These are phyloP conservation scores for Beta macrorhiza DNA, from an alignment of 179 eudicot genomes.

Conservation along the genomic window DNA sequence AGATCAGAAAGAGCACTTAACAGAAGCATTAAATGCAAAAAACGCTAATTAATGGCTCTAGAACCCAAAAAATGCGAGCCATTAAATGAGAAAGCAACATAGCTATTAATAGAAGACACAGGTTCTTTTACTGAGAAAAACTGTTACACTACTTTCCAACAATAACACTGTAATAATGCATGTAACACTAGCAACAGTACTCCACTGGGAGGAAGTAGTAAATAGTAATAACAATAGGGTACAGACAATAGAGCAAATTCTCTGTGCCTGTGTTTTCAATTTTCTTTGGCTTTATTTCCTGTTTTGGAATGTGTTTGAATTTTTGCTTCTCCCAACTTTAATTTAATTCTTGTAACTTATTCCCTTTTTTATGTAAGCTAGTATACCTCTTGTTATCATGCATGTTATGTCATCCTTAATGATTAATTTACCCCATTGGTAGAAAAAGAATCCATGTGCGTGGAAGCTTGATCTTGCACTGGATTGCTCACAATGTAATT, in stretches of 20 bases:
- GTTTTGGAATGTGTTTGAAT: slow-evolving; percentile 15
- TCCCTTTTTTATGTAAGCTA: slow-evolving; percentile 4
- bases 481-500: not conserved
- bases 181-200: no score
- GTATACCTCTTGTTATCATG: not conserved
- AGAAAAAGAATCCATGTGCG: not conserved
- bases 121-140: slow-evolving; percentile 3
- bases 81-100: slow-evolving; percentile 31
- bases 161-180: not conserved
- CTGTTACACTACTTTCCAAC: not conserved
- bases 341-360: not conserved
- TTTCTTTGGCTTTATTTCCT: not conserved
- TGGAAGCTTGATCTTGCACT: not conserved
- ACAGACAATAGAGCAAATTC: not conserved
- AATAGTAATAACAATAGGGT: not conserved
- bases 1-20: not conserved
- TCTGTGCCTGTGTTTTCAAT: not conserved
- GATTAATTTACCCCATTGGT: not conserved
- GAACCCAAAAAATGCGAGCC: slow-evolving; percentile 28
- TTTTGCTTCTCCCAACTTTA: not conserved
- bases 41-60: slow-evolving; percentile 13
- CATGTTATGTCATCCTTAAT: not conserved
- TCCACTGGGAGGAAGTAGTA: no score
- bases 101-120: slow-evolving; percentile 6
- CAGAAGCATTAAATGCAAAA: slow-evolving; percentile 7